Percentiles rank a stretch among this genome's conserved stretches.
phyloP scores from a whole-genome alignment of 371 early-diverging fungal genomes.

The Saksenaea oblongispora region DNA sequence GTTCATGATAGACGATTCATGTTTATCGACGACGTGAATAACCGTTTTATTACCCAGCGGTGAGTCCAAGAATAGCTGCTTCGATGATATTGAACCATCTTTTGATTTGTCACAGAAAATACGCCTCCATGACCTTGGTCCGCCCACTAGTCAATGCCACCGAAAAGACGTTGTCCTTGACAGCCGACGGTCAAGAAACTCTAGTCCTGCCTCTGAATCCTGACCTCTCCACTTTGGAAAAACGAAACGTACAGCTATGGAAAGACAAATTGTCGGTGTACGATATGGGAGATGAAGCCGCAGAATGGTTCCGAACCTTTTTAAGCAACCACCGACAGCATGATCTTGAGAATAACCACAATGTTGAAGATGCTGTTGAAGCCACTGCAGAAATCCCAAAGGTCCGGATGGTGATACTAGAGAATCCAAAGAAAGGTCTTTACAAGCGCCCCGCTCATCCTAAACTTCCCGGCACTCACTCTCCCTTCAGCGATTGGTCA shows the following conservation, averaged over 20 bases:
- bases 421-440: conserved; percentile 22
- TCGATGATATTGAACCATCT: not conserved
- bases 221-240: conserved; percentile 12
- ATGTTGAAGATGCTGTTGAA: conserved; percentile 9
- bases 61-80: conserved; percentile 3
- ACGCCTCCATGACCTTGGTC: conserved; percentile 38
- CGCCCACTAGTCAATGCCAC: conserved; percentile 23
- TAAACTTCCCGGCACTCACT: conserved; percentile 35
- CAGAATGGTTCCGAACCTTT: conserved; percentile 37
- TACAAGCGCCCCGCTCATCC: conserved; percentile 47
- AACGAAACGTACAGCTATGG: conserved; percentile 34
- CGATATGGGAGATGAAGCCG: conserved; percentile 47
- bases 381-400: not conserved
- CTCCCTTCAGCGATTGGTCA: conserved; percentile 46
- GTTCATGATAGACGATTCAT: conserved; percentile 47
- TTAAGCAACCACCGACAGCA: conserved; percentile 28
- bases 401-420: conserved; percentile 39
- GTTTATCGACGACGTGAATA: conserved; percentile 34
- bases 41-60: conserved; percentile 49
- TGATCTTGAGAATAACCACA: conserved; percentile 30
- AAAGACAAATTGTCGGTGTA: conserved; percentile 28
- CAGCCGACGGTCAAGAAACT: conserved; percentile 21
- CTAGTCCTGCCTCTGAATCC: conserved; percentile 35
- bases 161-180: conserved; percentile 29
- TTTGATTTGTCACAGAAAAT: conserved; percentile 26